These are phyloP conservation scores for Eucalyptus rudis DNA, from an alignment of 345 rosid genomes.

Conservation along the genomic window DNA sequence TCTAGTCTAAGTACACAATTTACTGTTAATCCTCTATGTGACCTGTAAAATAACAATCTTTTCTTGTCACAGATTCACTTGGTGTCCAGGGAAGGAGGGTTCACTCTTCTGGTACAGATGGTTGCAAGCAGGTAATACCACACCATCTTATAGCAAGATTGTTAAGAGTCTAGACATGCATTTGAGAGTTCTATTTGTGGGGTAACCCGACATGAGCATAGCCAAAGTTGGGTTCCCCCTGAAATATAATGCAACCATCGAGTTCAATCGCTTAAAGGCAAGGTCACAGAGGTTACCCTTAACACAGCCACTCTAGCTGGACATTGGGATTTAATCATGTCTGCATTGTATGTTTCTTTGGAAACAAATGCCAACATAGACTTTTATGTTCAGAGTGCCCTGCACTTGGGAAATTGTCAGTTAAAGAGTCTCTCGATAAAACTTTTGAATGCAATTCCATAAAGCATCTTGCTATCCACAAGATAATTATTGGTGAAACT, in stretches of 20 bases:
- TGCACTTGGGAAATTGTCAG: not conserved
- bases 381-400: not conserved
- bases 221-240: not conserved
- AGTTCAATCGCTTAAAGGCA: not conserved
- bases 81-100: slow-evolving; percentile 97
- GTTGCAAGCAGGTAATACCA: slow-evolving; percentile 53
- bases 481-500: not conserved
- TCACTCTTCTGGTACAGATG: slow-evolving; percentile 32
- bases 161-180: not conserved
- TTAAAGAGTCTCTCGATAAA: not conserved
- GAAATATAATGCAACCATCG: not conserved
- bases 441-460: not conserved
- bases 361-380: not conserved
- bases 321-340: not conserved
- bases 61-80: slow-evolving; percentile 56
- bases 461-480: not conserved
- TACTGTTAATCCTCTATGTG: not conserved
- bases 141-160: not conserved
- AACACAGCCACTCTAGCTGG: not conserved
- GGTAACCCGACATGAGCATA: not conserved
- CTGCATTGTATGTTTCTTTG: not conserved
- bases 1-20: not conserved
- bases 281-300: not conserved
- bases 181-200: not conserved
- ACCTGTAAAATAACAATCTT: not conserved